Evolutionary conservation across 2,329 filamentous ascomycete species (phyloP).

Genomic region (Didymella segeticola): DNA sequence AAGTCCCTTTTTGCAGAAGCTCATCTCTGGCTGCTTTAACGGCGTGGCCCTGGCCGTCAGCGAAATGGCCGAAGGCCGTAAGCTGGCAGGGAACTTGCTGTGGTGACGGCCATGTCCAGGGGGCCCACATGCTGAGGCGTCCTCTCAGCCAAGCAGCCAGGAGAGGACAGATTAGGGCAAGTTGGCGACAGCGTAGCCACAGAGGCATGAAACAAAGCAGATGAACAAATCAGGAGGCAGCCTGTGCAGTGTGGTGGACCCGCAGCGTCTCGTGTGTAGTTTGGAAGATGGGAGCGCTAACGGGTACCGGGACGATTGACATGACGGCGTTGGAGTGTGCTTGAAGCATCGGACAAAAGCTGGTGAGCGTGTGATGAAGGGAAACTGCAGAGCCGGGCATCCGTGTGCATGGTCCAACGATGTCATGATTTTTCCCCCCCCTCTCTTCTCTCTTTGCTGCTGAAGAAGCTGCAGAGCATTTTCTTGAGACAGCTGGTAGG

Average conservation of each 20-base stretch:
- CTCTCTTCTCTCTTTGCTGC: too few relatives aligned
- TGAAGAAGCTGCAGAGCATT: background rate
- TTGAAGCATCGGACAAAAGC: slow-evolving; percentile 23
- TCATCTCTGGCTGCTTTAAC: background rate
- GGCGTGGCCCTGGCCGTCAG: background rate
- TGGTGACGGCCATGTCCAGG: slow-evolving; percentile 16
- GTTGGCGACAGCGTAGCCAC: slow-evolving; percentile 11
- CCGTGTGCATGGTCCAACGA: slow-evolving; percentile 15
- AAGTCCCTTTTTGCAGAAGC: background rate
- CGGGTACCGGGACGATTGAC: slow-evolving; percentile 24
- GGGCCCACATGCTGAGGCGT: slow-evolving; percentile 16
- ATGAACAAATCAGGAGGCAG: slow-evolving; percentile 22
- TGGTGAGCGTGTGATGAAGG: slow-evolving; percentile 13
- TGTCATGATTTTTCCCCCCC: background rate
- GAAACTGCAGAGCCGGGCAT: slow-evolving; percentile 7
- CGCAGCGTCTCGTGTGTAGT: slow-evolving; percentile 22
- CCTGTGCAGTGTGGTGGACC: slow-evolving; percentile 16
- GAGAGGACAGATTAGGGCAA: slow-evolving; percentile 19
- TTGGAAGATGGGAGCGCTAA: slow-evolving; percentile 21
- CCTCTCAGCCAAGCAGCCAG: slow-evolving; percentile 11
- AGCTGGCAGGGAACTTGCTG: slow-evolving; percentile 16
- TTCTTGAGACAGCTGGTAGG: slow-evolving; percentile 3
- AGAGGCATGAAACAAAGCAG: slow-evolving; percentile 23
- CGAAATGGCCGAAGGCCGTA: slow-evolving; percentile 14
- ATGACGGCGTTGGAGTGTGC: slow-evolving; percentile 23